Evolutionary conservation across 2,329 filamentous ascomycete species (phyloP).

Genomic region (Fusarium tjaetaba): DNA sequence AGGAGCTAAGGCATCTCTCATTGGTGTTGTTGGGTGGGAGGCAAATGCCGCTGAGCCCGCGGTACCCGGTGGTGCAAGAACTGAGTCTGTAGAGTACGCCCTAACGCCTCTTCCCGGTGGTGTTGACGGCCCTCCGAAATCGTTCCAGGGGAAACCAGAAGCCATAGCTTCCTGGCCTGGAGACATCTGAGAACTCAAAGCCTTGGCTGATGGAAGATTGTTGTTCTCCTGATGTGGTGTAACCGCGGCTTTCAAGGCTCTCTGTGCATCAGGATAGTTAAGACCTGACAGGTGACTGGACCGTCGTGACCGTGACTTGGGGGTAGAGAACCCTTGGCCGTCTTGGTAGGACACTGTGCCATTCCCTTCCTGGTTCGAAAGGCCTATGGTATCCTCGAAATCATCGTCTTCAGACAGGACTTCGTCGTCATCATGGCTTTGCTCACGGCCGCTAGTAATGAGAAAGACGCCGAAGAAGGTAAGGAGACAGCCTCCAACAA

Average conservation of each 20-base stretch:
- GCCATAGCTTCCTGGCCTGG: slow-evolving; percentile 52
- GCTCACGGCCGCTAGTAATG: slow-evolving; percentile 84
- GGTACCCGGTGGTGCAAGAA: slow-evolving; percentile 36
- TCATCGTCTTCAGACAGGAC: slow-evolving; percentile 64
- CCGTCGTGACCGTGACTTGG: slow-evolving; percentile 54
- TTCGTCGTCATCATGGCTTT: slow-evolving; percentile 66
- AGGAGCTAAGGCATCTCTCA: slow-evolving; percentile 42
- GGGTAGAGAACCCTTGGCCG: slow-evolving; percentile 33
- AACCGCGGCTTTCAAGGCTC: slow-evolving; percentile 42
- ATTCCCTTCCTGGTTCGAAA: slow-evolving; percentile 60
- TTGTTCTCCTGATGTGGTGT: slow-evolving; percentile 50
- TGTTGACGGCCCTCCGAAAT: slow-evolving; percentile 46
- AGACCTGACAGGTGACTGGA: slow-evolving; percentile 60
- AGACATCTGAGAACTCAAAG: slow-evolving; percentile 47
- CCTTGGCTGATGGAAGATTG: slow-evolving; percentile 51
- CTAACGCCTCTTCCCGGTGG: slow-evolving; percentile 50
- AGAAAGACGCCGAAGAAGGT: slow-evolving; percentile 98
- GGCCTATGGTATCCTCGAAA: slow-evolving; percentile 71
- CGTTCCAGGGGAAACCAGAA: slow-evolving; percentile 57
- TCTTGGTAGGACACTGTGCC: slow-evolving; percentile 24
- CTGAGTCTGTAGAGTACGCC: slow-evolving; percentile 51
- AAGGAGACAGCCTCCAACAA: slow-evolving; percentile 87
- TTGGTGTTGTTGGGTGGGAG: slow-evolving; percentile 48
- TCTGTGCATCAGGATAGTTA: slow-evolving; percentile 55
- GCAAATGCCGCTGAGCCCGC: slow-evolving; percentile 34